These are phyloP conservation scores for Mycocentrospora acerina DNA, from an alignment of 2,329 filamentous ascomycete species.

Conservation along the genomic window DNA sequence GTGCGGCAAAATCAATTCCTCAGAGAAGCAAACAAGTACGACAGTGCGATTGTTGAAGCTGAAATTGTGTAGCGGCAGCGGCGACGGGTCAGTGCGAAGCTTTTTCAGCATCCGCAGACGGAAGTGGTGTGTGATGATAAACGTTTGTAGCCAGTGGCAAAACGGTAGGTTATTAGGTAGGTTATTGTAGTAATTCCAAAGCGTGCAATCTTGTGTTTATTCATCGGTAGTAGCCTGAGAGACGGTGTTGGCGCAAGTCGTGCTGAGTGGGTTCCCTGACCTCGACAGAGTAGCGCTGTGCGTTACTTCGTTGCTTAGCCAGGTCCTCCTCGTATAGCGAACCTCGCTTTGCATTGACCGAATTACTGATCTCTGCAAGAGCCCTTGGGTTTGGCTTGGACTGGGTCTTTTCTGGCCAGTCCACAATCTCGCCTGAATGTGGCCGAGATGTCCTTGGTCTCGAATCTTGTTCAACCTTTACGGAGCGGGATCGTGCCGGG, in stretches of 20 bases:
- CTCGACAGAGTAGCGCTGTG: conserved; percentile 43
- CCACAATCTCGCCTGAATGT: conserved; percentile 40
- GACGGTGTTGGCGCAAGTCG: conserved; percentile 40
- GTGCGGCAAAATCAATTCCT: no score
- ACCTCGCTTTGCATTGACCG: conserved; percentile 38
- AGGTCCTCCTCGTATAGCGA: conserved; percentile 46
- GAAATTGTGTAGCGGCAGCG: conserved; percentile 20
- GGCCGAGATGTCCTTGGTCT: conserved; percentile 31
- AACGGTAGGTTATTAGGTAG: background rate
- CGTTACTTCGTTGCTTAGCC: conserved; percentile 37
- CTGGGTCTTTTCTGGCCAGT: conserved; percentile 33
- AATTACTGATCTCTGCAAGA: conserved; percentile 35
- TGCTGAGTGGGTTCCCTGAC: conserved; percentile 43
- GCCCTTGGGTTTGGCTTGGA: conserved; percentile 15
- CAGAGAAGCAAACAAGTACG: conserved; percentile 17
- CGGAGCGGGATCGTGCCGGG: conserved; percentile 27
- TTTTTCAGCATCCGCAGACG: conserved; percentile 16
- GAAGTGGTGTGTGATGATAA: background rate
- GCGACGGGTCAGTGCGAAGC: conserved; percentile 19
- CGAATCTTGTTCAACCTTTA: conserved; percentile 36
- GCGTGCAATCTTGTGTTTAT: conserved; percentile 12
- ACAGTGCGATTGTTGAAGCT: conserved; percentile 16
- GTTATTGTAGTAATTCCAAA: conserved; percentile 12
- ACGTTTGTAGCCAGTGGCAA: background rate
- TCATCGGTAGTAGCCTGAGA: conserved; percentile 44